A percentile compares a stretch with the other conserved stretches of the same genome.
Conservation (phyloP, 495 filamentous ascomycete genomes). For the Penicillium antarcticum region DNA sequence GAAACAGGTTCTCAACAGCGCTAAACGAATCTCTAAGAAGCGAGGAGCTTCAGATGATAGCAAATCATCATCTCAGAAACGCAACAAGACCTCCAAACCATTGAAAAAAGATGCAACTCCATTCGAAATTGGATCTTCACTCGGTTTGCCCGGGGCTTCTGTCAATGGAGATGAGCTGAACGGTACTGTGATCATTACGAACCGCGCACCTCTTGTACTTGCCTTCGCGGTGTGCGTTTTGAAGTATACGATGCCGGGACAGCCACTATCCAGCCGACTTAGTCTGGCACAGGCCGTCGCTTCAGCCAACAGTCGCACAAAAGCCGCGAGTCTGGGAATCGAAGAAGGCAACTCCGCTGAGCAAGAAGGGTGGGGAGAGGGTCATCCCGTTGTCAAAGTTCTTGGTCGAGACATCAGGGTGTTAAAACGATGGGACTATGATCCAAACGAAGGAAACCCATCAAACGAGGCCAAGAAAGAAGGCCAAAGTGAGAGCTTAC, state of each 20-base stretch:
- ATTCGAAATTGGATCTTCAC: conserved; percentile 59
- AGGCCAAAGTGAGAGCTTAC: conserved; percentile 9
- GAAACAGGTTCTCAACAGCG: conserved; percentile 56
- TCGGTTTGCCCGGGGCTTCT: conserved; percentile 54
- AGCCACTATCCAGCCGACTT: conserved; percentile 75
- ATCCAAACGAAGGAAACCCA: conserved; percentile 50
- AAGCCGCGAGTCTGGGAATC: conserved; percentile 70
- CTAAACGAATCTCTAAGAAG: conserved; percentile 66
- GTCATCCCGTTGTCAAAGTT: conserved; percentile 66
- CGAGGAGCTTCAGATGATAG: conserved; percentile 33
- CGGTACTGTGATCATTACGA: conserved; percentile 61
- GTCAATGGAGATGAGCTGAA: conserved; percentile 58
- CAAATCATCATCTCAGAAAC: conserved; percentile 20
- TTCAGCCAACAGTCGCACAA: conserved; percentile 70
- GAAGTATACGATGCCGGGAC: conserved; percentile 76
- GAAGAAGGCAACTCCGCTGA: conserved; percentile 64
- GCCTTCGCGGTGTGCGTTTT: conserved; percentile 74
- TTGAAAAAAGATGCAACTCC: conserved; percentile 40
- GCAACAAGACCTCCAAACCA: conserved; percentile 7
- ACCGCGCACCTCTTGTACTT: conserved; percentile 75
- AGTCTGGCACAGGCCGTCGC: conserved; percentile 78
- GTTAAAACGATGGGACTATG: conserved; percentile 73
- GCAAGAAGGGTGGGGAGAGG: conserved; percentile 69
- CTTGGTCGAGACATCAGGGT: conserved; percentile 71
- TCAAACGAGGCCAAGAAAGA: conserved; percentile 5